These are phyloP conservation scores for Daedaleopsis nitida DNA, from an alignment of 768 basidiomycete species.

Conservation along the genomic window DNA sequence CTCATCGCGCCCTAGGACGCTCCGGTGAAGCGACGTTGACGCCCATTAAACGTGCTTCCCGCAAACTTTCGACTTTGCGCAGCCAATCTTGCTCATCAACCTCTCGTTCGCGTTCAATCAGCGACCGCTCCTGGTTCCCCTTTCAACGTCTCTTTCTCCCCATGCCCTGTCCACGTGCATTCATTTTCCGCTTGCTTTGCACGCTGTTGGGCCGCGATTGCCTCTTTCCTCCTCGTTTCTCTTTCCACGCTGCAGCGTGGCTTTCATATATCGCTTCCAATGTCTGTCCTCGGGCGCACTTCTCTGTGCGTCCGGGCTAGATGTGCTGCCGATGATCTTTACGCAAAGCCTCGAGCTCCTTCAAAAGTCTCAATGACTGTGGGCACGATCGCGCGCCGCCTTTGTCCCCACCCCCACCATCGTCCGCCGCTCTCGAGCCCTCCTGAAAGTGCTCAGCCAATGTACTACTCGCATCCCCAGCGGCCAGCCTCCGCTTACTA, in stretches of 20 bases:
- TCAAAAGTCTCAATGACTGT: conserved; percentile 22
- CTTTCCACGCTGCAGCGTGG: conserved; percentile 29
- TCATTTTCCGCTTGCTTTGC: conserved; percentile 12
- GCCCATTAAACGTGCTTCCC: not conserved
- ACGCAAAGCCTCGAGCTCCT: not conserved
- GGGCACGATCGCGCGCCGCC: conserved; percentile 8
- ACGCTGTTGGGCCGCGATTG: conserved; percentile 14
- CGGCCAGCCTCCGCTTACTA: conserved; percentile 29
- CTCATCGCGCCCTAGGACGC: too few relatives aligned
- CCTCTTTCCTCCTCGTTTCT: conserved; percentile 9
- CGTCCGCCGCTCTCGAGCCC: not conserved
- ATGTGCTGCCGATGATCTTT: conserved; percentile 17
- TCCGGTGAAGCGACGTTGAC: not conserved
- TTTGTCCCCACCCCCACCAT: conserved; percentile 6
- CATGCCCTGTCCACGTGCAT: conserved; percentile 23
- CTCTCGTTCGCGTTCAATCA: not conserved
- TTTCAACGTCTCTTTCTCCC: not conserved
- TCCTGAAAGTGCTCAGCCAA: conserved; percentile 5
- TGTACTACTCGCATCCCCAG: conserved; percentile 24
- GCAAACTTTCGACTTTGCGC: not conserved
- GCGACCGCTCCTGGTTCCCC: not conserved
- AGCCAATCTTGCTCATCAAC: not conserved
- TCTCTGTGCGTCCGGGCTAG: conserved; percentile 15
- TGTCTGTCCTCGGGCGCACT: conserved; percentile 6
- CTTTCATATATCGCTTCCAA: conserved; percentile 27